Base-by-base conservation (phyloP, 345 rosid species). In the Syzygium aromaticum region DNA sequence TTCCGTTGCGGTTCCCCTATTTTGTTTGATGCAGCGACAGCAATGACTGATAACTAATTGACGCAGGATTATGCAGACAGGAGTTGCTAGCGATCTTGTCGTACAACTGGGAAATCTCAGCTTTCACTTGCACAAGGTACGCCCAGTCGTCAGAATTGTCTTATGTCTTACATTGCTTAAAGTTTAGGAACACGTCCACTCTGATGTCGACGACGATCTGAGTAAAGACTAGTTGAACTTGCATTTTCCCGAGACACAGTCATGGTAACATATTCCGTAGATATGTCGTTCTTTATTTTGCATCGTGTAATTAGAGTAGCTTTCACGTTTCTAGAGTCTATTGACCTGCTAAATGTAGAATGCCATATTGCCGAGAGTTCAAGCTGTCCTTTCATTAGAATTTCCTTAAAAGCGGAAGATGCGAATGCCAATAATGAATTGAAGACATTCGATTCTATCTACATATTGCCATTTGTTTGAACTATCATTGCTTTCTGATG, bases 101-200 rank as follows among this genome's bases (percentile, higher is more conserved):
- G 86, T 94, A 77, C 89, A 90, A 87, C 67, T 94, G 86, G 95
- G 92, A 82, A 93, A 89, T 87, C 92, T 86, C 53, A 86, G 89
- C 90, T 94, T 94, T 89, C 92, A 92, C 80, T 86, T 93, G 80
- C 95, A 94, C 88, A 93, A 94, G 95, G 95, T 93, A 51, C 54
- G 61, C 15, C 33, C 25, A 17, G 67, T 17, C 8, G 80, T 73
- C 25, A 9, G 80, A 73, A 73, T 33, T 22, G 11, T 19, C 46
- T 23, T 67, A 2, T 2, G 13, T 9, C 16, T 33, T 33, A 33
- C 6, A 1, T 17, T 33, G 19, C 80, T 33, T 73, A 8, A 33
- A 73, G 25, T 73, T 19, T 4, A 12, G 80, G 80, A 73, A 17
- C 38, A 46, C 80, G 9, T 33, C 13, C 9, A 8, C 46, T 17